Evolutionary conservation across 2,329 filamentous ascomycete species (phyloP).

Genomic region (Pyrenophora graminea): DNA sequence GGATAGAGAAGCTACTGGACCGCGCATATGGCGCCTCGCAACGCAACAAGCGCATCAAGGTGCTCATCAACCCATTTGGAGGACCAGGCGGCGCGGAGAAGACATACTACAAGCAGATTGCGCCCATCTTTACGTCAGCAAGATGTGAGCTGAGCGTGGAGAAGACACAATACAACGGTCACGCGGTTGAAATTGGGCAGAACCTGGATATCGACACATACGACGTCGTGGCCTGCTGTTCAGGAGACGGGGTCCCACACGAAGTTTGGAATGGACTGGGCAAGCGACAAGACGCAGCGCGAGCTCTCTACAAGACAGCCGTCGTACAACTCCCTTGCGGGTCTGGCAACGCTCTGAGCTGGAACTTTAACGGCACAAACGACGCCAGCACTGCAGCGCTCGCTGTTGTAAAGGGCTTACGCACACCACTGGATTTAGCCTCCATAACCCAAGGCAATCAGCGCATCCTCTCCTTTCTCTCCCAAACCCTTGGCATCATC

Average conservation of each 20-base stretch:
- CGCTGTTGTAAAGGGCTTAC: slow-evolving; percentile 81
- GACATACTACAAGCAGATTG: slow-evolving; percentile 74
- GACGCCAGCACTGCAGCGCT: slow-evolving; percentile 76
- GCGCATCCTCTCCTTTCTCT: slow-evolving; percentile 83
- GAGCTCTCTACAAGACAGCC: slow-evolving; percentile 75
- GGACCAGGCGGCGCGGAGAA: slow-evolving; percentile 77
- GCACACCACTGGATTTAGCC: slow-evolving; percentile 82
- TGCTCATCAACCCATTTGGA: slow-evolving; percentile 88
- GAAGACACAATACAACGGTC: slow-evolving; percentile 70
- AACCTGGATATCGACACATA: slow-evolving; percentile 76
- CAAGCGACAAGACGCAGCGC: slow-evolving; percentile 72
- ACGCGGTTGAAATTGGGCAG: slow-evolving; percentile 77
- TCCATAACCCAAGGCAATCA: slow-evolving; percentile 81
- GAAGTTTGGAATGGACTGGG: slow-evolving; percentile 95
- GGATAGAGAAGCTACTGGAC: slow-evolving; percentile 67
- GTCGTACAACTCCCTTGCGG: slow-evolving; percentile 89
- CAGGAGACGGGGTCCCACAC: slow-evolving; percentile 87
- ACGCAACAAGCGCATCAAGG: slow-evolving; percentile 76
- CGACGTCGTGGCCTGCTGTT: slow-evolving; percentile 86
- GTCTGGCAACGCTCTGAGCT: slow-evolving; percentile 90
- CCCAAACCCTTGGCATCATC: slow-evolving; percentile 85
- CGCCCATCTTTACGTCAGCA: slow-evolving; percentile 82
- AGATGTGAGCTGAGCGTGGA: slow-evolving; percentile 75
- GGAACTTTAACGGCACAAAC: slow-evolving; percentile 83
- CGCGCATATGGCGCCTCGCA: slow-evolving; percentile 72